Evolutionary conservation across 345 rosid species (phyloP).

Genomic region (Psidium friedrichsthalianum): DNA sequence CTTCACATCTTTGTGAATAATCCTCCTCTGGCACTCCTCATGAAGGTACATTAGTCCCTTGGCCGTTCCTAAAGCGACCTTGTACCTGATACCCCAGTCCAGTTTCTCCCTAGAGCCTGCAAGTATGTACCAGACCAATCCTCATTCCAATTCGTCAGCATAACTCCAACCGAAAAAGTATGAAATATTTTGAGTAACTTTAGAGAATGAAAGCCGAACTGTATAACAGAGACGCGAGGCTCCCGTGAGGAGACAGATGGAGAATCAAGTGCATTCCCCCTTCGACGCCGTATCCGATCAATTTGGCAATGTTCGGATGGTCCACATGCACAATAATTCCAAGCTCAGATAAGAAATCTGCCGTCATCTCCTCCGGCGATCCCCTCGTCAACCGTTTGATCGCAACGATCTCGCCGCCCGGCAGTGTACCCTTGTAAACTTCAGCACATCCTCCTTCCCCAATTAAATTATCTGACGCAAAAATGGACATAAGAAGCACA

Average conservation of each 20-base stretch:
- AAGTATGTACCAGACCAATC: background rate
- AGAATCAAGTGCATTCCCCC: conserved; percentile 95
- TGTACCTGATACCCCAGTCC: conserved; percentile 54
- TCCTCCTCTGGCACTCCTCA: conserved; percentile 85
- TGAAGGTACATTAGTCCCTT: conserved; percentile 76
- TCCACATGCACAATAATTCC: conserved; percentile 89
- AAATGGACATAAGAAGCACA: background rate
- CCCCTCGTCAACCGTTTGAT: conserved; percentile 72
- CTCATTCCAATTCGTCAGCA: background rate
- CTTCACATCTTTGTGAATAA: conserved; percentile 90
- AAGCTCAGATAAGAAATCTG: conserved; percentile 76
- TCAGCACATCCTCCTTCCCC: conserved; percentile 93
- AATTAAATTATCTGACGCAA: conserved; percentile 54
- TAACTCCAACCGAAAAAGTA: background rate
- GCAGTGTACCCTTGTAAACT: conserved; percentile 69
- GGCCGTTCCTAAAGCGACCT: conserved; percentile 75
- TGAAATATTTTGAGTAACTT: background rate
- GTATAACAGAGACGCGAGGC: conserved; percentile 74
- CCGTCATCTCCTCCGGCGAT: conserved; percentile 70
- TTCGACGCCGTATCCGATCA: conserved; percentile 84
- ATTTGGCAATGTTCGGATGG: conserved; percentile 86
- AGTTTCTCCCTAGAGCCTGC: conserved; percentile 50
- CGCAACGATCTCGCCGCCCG: conserved; percentile 53
- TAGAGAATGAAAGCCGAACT: conserved; percentile 23
- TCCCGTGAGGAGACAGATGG: conserved; percentile 76